Evolutionary conservation across 768 basidiomycete species (phyloP).

Genomic region (Hypholoma fasciculare): DNA sequence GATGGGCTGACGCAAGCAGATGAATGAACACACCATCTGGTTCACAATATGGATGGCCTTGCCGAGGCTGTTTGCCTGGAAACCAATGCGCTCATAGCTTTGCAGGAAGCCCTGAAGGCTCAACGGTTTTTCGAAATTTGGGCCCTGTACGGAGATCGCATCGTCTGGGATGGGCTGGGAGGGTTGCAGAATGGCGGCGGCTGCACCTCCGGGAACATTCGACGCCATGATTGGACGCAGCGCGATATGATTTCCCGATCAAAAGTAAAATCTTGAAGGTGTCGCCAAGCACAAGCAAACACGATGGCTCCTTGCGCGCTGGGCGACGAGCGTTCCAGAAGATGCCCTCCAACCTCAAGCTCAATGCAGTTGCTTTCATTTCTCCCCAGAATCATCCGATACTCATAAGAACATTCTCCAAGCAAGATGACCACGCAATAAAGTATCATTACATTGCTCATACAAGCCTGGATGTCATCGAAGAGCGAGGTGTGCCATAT

Average conservation of each 20-base stretch:
- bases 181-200: conserved; percentile 75
- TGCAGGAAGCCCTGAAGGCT: conserved; percentile 70
- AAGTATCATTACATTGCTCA: conserved; percentile 94
- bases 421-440: conserved; percentile 53
- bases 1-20: neutral
- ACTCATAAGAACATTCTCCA: conserved; percentile 70
- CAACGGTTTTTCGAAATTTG: conserved; percentile 74
- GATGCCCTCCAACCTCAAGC: conserved; percentile 69
- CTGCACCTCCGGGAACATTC: conserved; percentile 54
- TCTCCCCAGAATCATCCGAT: conserved; percentile 84
- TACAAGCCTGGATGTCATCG: conserved; percentile 87
- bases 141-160: conserved; percentile 78
- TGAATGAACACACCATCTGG: conserved; percentile 68
- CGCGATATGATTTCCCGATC: neutral
- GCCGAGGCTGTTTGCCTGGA: conserved; percentile 94
- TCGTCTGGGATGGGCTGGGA: conserved; percentile 70
- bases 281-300: conserved; percentile 13
- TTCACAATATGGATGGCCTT: conserved; percentile 89
- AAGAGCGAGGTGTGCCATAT: conserved; percentile 74
- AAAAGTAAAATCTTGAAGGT: conserved; percentile 2
- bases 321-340: neutral
- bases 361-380: conserved; percentile 85
- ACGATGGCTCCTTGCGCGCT: neutral
- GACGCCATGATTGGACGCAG: conserved; percentile 4
- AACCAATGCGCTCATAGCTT: conserved; percentile 90